These are phyloP conservation scores for Sapria himalayana DNA, from an alignment of 345 rosid genomes.

Conservation along the genomic window DNA sequence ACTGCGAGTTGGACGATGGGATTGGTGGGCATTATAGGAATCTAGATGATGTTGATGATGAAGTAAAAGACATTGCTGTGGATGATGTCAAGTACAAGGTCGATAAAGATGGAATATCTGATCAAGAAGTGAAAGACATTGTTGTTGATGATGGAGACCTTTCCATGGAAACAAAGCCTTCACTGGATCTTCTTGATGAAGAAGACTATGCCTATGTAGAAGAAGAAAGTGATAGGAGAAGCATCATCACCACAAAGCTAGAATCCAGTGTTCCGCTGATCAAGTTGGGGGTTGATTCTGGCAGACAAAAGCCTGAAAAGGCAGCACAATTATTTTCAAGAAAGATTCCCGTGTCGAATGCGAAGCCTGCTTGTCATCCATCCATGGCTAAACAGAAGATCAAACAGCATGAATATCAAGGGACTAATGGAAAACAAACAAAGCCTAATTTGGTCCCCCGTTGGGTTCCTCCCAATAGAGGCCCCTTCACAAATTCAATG, in stretches of 20 bases:
- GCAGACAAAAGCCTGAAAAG: constrained; percentile 35
- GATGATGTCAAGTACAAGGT: constrained; percentile 74
- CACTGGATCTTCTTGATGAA: constrained; percentile 65
- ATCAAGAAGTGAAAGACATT: constrained; percentile 64
- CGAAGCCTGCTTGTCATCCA: constrained; percentile 32
- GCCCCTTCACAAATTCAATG: constrained; percentile 55
- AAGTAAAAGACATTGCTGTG: constrained; percentile 76
- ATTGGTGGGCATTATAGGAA: constrained; percentile 25
- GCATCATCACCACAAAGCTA: constrained; percentile 10
- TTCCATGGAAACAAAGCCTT: too few relatives aligned
- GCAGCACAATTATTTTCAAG: constrained; percentile 18
- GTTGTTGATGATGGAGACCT: constrained; percentile 48
- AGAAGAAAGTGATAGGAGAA: constrained; percentile 23
- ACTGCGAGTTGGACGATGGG: constrained; percentile 56
- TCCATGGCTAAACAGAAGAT: constrained; percentile 28
- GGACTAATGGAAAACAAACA: constrained; percentile 34
- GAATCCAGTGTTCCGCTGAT: constrained; percentile 18
- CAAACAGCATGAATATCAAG: constrained; percentile 40
- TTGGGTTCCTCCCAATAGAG: constrained; percentile 84
- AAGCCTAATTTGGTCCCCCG: constrained; percentile 55
- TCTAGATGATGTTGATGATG: constrained; percentile 26
- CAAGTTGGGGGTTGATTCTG: constrained; percentile 16
- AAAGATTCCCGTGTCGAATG: constrained; percentile 24
- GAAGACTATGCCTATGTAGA: constrained; percentile 19
- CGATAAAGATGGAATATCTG: constrained; percentile 28